A percentile compares a stretch with the other conserved stretches of the same genome.
Conservation (phyloP, 768 basidiomycete genomes). For the Sporobolomyces phaffii region DNA sequence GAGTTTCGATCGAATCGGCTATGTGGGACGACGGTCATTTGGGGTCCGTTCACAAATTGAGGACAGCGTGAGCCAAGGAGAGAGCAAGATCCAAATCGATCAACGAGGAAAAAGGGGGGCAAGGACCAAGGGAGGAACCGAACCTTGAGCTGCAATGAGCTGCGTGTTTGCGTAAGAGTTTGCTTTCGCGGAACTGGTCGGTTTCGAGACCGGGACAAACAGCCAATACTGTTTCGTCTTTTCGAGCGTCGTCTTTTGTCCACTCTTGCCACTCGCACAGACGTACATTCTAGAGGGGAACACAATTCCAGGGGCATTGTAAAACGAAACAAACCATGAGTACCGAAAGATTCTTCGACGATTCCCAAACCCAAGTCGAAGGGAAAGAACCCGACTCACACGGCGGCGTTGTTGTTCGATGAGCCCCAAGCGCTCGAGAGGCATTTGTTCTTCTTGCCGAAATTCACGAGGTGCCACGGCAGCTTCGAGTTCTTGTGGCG, state of each 20-base stretch:
- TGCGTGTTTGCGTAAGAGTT: slow-evolving; percentile 22
- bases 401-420: slow-evolving; percentile 15
- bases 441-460: slow-evolving; percentile 34
- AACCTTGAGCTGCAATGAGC: slow-evolving; percentile 38
- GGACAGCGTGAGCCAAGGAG: too few relatives aligned
- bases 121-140: too few relatives aligned
- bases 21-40: too few relatives aligned
- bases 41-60: too few relatives aligned
- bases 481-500: background rate
- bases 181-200: background rate
- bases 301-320: too few relatives aligned
- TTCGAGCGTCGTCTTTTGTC: slow-evolving; percentile 31
- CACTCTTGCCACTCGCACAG: slow-evolving; percentile 18
- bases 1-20: slow-evolving; percentile 28
- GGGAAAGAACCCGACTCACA: too few relatives aligned
- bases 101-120: too few relatives aligned
- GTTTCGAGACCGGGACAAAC: slow-evolving; percentile 24
- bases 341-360: too few relatives aligned
- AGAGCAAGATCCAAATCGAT: too few relatives aligned
- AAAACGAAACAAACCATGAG: too few relatives aligned
- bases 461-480: slow-evolving; percentile 13
- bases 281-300: slow-evolving; percentile 29
- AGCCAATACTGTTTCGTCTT: slow-evolving; percentile 35
- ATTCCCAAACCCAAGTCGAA: too few relatives aligned
- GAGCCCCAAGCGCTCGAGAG: slow-evolving; percentile 12